phyloP scores from a whole-genome alignment of 495 filamentous ascomycete genomes.

The Aspergillus sclerotioniger region DNA sequence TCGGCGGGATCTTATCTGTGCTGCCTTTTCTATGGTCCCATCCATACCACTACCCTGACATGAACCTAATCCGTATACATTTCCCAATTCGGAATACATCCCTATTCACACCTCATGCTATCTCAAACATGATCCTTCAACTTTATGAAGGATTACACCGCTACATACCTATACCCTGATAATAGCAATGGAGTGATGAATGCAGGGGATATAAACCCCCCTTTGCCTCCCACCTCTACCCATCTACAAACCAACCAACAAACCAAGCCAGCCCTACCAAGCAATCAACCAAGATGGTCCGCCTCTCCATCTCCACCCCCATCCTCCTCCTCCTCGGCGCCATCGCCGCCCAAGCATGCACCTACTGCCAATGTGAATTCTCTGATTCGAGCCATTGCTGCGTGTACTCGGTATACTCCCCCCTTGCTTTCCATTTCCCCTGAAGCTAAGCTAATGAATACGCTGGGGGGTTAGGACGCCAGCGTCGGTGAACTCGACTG shows the following conservation, averaged over 20 bases:
- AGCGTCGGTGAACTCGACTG: constrained; percentile 7
- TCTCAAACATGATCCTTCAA: not conserved
- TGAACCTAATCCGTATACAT: not conserved
- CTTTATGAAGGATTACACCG: not conserved
- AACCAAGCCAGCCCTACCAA: not conserved
- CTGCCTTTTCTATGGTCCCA: not conserved
- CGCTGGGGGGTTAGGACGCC: not conserved
- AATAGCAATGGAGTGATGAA: not conserved
- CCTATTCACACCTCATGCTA: not conserved
- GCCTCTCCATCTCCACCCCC: constrained; percentile 2
- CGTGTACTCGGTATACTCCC: constrained; percentile 4
- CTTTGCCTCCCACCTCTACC: not conserved
- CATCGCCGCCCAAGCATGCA: constrained; percentile 5
- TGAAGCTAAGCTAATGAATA: not conserved
- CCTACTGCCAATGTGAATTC: constrained; percentile 13
- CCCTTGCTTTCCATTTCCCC: not conserved
- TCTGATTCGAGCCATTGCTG: constrained; percentile 4
- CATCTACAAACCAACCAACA: no score
- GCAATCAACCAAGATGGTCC: constrained; percentile 5
- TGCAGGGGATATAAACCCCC: not conserved
- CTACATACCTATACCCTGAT: no score
- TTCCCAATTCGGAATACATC: not conserved
- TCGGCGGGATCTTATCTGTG: not conserved
- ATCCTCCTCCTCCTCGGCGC: constrained; percentile 3
- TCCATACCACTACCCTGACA: not conserved